These are phyloP conservation scores for Saturnispora silvae DNA, from an alignment of 805 yeast genomes.

Conservation along the genomic window DNA sequence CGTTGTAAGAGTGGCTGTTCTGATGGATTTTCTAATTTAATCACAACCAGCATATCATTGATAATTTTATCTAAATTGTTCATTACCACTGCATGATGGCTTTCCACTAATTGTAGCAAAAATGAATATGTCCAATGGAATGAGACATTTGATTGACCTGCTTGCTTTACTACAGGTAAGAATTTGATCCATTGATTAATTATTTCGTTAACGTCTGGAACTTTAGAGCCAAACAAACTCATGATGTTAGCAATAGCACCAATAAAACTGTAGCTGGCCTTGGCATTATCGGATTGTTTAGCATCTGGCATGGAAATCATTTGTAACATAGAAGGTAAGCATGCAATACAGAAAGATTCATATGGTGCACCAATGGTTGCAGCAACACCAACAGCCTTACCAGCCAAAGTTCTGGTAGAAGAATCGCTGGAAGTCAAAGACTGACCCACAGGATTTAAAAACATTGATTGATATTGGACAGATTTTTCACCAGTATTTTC, in stretches of 20 bases:
- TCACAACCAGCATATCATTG: conserved; percentile 63
- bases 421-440: conserved; percentile 58
- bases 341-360: conserved; percentile 54
- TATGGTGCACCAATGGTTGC: conserved; percentile 68
- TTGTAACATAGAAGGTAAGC: conserved; percentile 67
- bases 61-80: conserved; percentile 50
- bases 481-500: conserved; percentile 71
- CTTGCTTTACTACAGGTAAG: conserved; percentile 75
- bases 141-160: conserved; percentile 76
- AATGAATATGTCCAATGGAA: conserved; percentile 55
- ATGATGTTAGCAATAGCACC: conserved; percentile 79
- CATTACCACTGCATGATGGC: conserved; percentile 47
- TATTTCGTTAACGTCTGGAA: conserved; percentile 54
- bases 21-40: conserved; percentile 58
- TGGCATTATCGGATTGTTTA: conserved; percentile 70
- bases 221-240: conserved; percentile 44
- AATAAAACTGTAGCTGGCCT: conserved; percentile 79
- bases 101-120: conserved; percentile 59
- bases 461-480: conserved; percentile 50
- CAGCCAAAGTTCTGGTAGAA: conserved; percentile 76
- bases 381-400: conserved; percentile 74
- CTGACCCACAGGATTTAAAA: conserved; percentile 54
- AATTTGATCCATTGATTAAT: conserved; percentile 69
- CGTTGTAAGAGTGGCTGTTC: conserved; percentile 46
- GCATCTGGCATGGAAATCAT: conserved; percentile 72